A percentile compares a stretch with the other conserved stretches of the same genome.
These are phyloP conservation scores for Xylaria sp. DNA, from an alignment of 2,329 filamentous ascomycete genomes.

Conservation along the genomic window DNA sequence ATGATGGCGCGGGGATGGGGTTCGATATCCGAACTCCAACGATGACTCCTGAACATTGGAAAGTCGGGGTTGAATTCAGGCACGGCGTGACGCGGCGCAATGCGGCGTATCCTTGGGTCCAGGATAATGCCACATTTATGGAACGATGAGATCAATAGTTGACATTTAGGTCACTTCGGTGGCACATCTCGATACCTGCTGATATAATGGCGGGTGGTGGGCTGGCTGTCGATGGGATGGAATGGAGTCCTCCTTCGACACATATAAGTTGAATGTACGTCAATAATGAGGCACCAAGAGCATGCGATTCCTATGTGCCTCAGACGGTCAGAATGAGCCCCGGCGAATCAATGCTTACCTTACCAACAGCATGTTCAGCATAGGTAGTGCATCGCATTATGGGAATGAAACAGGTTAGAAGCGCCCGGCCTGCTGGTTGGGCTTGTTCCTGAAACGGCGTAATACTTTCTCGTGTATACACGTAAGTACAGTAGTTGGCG, in stretches of 20 bases:
- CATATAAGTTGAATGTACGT: background rate
- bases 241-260: background rate
- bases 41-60: background rate
- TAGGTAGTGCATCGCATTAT: background rate
- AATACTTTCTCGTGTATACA: background rate
- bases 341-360: background rate
- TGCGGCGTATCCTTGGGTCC: background rate
- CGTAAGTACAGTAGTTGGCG: background rate
- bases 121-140: conserved; percentile 1
- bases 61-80: background rate
- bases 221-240: background rate
- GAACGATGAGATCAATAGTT: background rate
- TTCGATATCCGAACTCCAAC: conserved; percentile 11
- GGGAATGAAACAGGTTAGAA: background rate
- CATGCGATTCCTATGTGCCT: background rate
- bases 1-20: background rate
- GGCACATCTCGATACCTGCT: background rate
- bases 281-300: background rate
- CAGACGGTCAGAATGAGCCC: background rate
- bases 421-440: background rate
- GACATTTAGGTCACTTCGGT: background rate
- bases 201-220: background rate
- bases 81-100: background rate
- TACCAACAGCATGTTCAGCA: background rate
- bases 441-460: background rate